These are phyloP conservation scores for Xerocomus brunneocitrinus DNA, from an alignment of 768 basidiomycete genomes.

Conservation along the genomic window DNA sequence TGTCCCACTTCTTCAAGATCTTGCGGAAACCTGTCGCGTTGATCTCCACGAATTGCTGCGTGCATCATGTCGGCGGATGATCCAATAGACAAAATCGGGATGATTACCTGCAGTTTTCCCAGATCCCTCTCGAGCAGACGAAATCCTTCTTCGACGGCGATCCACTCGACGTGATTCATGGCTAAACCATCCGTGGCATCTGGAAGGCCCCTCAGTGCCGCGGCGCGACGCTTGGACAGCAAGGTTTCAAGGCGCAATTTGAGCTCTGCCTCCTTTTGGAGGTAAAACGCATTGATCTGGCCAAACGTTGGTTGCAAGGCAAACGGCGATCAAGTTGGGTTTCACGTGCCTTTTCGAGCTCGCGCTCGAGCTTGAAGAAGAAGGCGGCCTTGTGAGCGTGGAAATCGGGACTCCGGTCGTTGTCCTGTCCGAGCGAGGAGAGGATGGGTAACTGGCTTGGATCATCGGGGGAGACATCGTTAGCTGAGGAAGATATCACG, in stretches of 20 bases:
- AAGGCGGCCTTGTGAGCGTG: slow-evolving; percentile 95
- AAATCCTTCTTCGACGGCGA: slow-evolving; percentile 94
- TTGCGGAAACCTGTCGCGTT: slow-evolving; percentile 97
- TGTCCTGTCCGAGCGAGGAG: slow-evolving; percentile 57
- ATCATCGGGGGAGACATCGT: slow-evolving; percentile 32
- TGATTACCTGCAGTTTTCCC: slow-evolving; percentile 82
- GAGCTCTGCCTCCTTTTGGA: slow-evolving; percentile 95
- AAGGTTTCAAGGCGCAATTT: slow-evolving; percentile 89
- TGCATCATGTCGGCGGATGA: slow-evolving; percentile 14
- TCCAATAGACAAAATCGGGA: slow-evolving; percentile 8
- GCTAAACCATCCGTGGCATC: slow-evolving; percentile 58
- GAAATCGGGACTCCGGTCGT: slow-evolving; percentile 77
- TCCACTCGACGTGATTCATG: slow-evolving; percentile 79
- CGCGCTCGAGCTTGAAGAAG: slow-evolving; percentile 97
- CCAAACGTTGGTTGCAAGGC: slow-evolving; percentile 2
- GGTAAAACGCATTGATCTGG: slow-evolving; percentile 96
- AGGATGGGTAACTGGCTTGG: slow-evolving; percentile 55
- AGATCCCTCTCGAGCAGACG: slow-evolving; percentile 90
- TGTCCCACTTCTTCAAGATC: slow-evolving; percentile 98
- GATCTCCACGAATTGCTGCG: slow-evolving; percentile 92
- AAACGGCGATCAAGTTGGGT: slow-evolving; percentile 2
- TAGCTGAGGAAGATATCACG: slow-evolving; percentile 20
- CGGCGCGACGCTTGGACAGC: slow-evolving; percentile 87
- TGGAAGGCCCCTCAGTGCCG: slow-evolving; percentile 68
- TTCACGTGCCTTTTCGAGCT: slow-evolving; percentile 83